A percentile compares a stretch with the other conserved stretches of the same genome.
phyloP scores from a whole-genome alignment of 108 stramenopile genomes.

The Schizochytrium sp. region DNA sequence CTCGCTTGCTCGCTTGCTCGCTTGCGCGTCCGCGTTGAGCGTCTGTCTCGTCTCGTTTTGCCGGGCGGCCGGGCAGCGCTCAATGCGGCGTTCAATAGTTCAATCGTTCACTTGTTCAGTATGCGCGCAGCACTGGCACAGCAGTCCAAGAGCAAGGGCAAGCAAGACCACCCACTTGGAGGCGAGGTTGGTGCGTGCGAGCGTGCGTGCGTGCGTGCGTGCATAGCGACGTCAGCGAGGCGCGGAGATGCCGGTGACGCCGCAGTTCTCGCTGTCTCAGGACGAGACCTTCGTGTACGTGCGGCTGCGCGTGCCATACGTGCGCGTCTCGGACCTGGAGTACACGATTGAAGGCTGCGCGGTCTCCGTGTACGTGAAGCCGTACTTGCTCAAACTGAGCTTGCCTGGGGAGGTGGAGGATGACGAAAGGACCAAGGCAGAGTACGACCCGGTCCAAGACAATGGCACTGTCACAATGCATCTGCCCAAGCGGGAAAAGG shows the following conservation, averaged over 20 bases:
- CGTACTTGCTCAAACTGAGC: slow-evolving; percentile 27
- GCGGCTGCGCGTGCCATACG: slow-evolving; percentile 14
- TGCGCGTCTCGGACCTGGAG: slow-evolving; percentile 21
- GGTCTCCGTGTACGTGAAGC: slow-evolving; percentile 25
- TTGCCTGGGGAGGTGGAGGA: slow-evolving; percentile 18
- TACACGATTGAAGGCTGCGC: slow-evolving; percentile 15
- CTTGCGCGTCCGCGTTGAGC: too few relatives aligned
- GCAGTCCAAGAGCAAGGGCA: too few relatives aligned
- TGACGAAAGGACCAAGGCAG: background rate
- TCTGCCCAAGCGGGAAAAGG: background rate
- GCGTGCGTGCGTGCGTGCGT: background rate
- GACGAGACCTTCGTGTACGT: slow-evolving; percentile 15
- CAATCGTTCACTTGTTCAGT: too few relatives aligned
- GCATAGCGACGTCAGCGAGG: background rate
- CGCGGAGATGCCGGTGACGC: slow-evolving; percentile 3
- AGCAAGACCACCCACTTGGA: too few relatives aligned
- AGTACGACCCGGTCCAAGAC: background rate
- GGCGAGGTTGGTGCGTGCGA: too few relatives aligned
- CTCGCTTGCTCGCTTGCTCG: too few relatives aligned
- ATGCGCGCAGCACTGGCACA: too few relatives aligned
- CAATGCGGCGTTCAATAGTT: too few relatives aligned
- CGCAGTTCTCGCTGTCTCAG: background rate
- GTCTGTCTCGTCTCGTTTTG: too few relatives aligned
- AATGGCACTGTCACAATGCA: slow-evolving; percentile 20
- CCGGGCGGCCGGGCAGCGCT: too few relatives aligned